A percentile compares a stretch with the other conserved stretches of the same genome.
phyloP scores from a whole-genome alignment of 495 filamentous ascomycete genomes.

The Xylaria acuta region DNA sequence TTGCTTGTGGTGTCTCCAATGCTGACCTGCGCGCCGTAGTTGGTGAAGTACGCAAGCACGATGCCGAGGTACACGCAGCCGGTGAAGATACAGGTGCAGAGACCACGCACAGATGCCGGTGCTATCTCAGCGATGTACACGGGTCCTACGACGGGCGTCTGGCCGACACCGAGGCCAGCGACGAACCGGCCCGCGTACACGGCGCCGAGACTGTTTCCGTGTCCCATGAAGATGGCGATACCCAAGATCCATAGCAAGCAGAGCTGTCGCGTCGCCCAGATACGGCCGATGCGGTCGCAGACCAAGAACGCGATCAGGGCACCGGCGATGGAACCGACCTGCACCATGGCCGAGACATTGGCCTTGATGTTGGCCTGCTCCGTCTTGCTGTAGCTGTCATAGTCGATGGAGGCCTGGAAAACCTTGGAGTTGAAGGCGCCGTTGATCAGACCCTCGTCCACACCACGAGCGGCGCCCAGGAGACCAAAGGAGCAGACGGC shows the following conservation, averaged over 20 bases:
- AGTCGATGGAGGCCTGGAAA: slow-evolving; percentile 66
- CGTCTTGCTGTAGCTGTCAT: slow-evolving; percentile 57
- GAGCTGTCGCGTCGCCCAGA: slow-evolving; percentile 72
- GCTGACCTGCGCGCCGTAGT: slow-evolving; percentile 65
- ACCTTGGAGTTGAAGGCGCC: slow-evolving; percentile 68
- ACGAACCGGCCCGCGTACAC: slow-evolving; percentile 73
- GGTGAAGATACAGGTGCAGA: slow-evolving; percentile 74
- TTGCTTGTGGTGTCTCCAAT: slow-evolving; percentile 61
- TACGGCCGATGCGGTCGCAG: slow-evolving; percentile 71
- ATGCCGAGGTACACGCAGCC: slow-evolving; percentile 69
- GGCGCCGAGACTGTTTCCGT: slow-evolving; percentile 63
- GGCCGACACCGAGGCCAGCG: slow-evolving; percentile 69
- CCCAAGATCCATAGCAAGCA: slow-evolving; percentile 72
- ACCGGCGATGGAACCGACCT: slow-evolving; percentile 70
- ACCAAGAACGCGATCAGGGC: slow-evolving; percentile 70
- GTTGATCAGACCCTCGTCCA: slow-evolving; percentile 77
- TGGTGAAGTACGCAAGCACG: slow-evolving; percentile 64
- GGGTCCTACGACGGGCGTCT: slow-evolving; percentile 70
- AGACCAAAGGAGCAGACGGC: slow-evolving; percentile 71
- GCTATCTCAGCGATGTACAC: slow-evolving; percentile 68
- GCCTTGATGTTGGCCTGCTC: slow-evolving; percentile 67
- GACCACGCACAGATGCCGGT: slow-evolving; percentile 66
- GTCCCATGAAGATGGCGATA: slow-evolving; percentile 71
- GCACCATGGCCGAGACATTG: slow-evolving; percentile 76
- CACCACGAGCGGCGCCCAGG: slow-evolving; percentile 71